Percentiles rank a stretch among this genome's conserved stretches.
phyloP scores from a whole-genome alignment of 129 eudicot genomes.

The Centaurea solstitialis region DNA sequence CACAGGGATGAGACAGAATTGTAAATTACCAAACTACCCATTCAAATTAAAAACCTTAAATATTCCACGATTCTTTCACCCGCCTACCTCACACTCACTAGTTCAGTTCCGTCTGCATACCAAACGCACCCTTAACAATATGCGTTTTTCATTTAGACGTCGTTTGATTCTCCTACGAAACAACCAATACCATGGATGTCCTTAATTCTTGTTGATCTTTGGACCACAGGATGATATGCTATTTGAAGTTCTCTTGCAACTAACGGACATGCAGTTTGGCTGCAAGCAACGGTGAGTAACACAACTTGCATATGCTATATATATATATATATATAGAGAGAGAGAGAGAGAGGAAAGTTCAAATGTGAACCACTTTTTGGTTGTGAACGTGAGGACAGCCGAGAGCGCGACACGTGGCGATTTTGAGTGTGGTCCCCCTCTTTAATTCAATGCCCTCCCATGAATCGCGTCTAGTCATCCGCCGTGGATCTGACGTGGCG shows the following conservation, averaged over 20 bases:
- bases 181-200: neutral
- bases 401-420: too few relatives aligned
- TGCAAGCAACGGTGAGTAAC: conserved; percentile 49
- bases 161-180: neutral
- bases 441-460: too few relatives aligned
- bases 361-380: too few relatives aligned
- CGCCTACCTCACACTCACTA: neutral
- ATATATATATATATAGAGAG: too few relatives aligned
- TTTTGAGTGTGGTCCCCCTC: too few relatives aligned
- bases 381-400: too few relatives aligned
- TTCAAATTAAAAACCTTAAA: too few relatives aligned
- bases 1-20: neutral
- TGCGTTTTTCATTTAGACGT: neutral
- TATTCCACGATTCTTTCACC: neutral
- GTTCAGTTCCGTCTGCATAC: neutral
- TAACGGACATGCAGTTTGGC: conserved; percentile 41
- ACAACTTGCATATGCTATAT: too few relatives aligned
- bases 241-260: conserved; percentile 77
- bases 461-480: too few relatives aligned
- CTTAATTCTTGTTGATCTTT: conserved; percentile 3
- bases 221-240: conserved; percentile 75
- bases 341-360: too few relatives aligned
- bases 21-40: neutral
- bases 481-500: too few relatives aligned
- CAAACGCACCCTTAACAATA: neutral